Conservation (phyloP, 345 rosid genomes). For the Cardamine occulta region DNA sequence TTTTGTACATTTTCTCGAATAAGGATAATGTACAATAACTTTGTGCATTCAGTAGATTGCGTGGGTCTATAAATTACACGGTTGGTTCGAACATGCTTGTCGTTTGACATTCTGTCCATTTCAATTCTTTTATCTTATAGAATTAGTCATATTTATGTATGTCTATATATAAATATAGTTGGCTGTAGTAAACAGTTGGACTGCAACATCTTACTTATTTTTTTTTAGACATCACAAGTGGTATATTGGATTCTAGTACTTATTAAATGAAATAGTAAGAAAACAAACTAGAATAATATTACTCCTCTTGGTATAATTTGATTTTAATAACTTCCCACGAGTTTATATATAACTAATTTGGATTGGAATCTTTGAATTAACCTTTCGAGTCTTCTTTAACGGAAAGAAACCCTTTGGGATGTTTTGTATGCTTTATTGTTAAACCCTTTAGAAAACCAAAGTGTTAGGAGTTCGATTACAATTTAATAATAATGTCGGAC, state of each 20-base stretch:
- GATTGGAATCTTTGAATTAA: constrained; percentile 2
- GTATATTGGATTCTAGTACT: constrained; percentile 4
- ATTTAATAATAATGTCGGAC: neutral
- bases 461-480: neutral
- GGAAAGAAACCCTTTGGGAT: neutral
- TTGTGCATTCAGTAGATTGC: constrained; percentile 21
- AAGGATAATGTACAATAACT: neutral
- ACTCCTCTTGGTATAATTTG: neutral
- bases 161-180: neutral
- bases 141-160: constrained; percentile 11
- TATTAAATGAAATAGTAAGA: neutral
- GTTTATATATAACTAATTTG: neutral
- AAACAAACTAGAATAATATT: neutral
- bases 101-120: constrained; percentile 34
- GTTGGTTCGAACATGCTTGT: constrained; percentile 36
- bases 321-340: neutral
- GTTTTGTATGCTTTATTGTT: neutral
- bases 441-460: neutral
- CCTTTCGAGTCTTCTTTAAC: constrained; percentile 4
- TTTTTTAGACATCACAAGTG: neutral
- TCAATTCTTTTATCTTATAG: constrained; percentile 18
- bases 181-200: constrained; percentile 1
- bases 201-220: neutral
- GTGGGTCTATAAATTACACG: constrained; percentile 3
- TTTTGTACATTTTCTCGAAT: neutral